Base-by-base conservation (phyloP, 2,329 filamentous ascomycete species). In the Cercospora citrullina region DNA sequence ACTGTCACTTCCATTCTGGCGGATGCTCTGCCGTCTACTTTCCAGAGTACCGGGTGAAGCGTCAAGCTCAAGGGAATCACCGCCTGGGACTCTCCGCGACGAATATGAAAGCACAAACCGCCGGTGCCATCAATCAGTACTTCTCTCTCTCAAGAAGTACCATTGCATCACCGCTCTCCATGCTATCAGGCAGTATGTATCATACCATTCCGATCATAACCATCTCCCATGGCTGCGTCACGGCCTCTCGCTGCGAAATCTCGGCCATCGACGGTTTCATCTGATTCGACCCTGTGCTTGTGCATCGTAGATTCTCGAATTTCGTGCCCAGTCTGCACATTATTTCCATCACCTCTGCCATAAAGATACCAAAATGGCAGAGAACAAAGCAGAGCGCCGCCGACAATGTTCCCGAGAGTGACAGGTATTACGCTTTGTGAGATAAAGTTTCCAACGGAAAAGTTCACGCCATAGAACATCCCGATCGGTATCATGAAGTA, bases 401-500 rank as follows among this genome's bases (percentile, higher is more conserved):
- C 45, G 1, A 48, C 45, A 4, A 18, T 18, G 18, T 45, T 45
- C 39, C 39, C 39, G 1, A 45, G 6, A 8, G 39, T 45, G 5
- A 45, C 39, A 5, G 39, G 39, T 0, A 45, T 45, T 3, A 9
- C 39, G 2, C 16, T 18, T 1, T 45, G 39, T 2, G 0, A 18
- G 14, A 45, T 18, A 2, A 18, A 45, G 1, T 45, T 45, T 45
- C 39, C 39, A 45, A 45, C 39, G 6, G 39, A 45, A 18, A 45
- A 45, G n/a, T 45, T 45, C 39, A 8, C 39, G n/a, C 39, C 39
- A 12, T 45, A 45, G 39, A 45, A 45, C 39, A 45, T 45, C 3
- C 39, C 75, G 57, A 76, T 70, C 4, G 75, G 73, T 7, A 85
- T 80, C 65, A 85, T 84, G 45, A 84, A 85, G 48, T 69, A 76